These are phyloP conservation scores for Coemansia sp. DNA, from an alignment of 192 early-diverging fungal species.

Conservation along the genomic window DNA sequence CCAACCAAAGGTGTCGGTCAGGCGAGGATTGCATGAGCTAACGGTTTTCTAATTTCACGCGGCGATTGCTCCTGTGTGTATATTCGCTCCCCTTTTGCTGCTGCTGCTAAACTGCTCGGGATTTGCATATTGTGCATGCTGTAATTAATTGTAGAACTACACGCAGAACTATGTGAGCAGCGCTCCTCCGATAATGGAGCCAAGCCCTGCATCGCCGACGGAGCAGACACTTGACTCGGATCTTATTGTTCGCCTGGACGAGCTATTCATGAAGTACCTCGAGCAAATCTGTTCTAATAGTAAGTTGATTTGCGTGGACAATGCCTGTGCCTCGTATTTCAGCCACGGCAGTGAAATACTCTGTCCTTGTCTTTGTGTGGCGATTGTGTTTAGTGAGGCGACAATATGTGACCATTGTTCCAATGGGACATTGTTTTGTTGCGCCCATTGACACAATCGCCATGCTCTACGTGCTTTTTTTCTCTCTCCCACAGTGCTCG, in stretches of 20 bases:
- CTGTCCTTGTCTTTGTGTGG: conserved; percentile 1
- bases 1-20: too few relatives aligned
- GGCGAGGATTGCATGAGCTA: not conserved
- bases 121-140: not conserved
- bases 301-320: conserved; percentile 40
- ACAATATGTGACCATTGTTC: conserved; percentile 18
- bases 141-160: conserved; percentile 40
- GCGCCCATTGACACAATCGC: conserved; percentile 1
- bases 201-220: conserved; percentile 44
- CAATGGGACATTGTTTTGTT: not conserved
- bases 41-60: not conserved
- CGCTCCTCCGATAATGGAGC: conserved; percentile 36
- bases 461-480: not conserved
- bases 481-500: not conserved
- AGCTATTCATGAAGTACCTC: conserved; percentile 70
- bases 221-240: conserved; percentile 56
- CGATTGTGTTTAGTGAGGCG: conserved; percentile 8
- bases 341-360: conserved; percentile 14
- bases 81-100: not conserved
- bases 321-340: not conserved
- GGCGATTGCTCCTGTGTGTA: not conserved
- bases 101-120: not conserved
- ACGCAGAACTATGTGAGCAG: conserved; percentile 50
- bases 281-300: conserved; percentile 70
- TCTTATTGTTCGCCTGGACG: conserved; percentile 59